These are phyloP conservation scores for Leccinellum rugosiceps DNA, from an alignment of 768 basidiomycete genomes.

Conservation along the genomic window DNA sequence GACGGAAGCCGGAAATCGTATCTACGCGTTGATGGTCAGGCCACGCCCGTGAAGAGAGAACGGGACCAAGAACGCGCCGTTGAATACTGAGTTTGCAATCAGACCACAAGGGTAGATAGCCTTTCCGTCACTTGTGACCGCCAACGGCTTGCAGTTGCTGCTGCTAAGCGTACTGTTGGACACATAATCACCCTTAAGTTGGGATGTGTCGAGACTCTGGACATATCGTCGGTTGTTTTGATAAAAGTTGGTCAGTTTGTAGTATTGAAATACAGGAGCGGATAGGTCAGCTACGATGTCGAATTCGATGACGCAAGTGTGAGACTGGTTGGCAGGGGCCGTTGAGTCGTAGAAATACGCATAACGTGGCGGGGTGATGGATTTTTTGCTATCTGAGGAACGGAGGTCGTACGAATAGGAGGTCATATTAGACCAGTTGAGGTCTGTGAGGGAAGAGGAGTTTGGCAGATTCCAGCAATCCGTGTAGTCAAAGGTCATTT, in stretches of 20 bases:
- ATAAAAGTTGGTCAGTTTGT: slow-evolving; percentile 94
- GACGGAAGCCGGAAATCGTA: slow-evolving; percentile 65
- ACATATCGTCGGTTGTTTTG: slow-evolving; percentile 99
- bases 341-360: slow-evolving; percentile 61
- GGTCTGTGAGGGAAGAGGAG: slow-evolving; percentile 31
- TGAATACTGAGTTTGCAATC: slow-evolving; percentile 96
- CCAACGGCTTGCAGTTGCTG: slow-evolving; percentile 89
- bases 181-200: slow-evolving; percentile 74
- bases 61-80: slow-evolving; percentile 51
- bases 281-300: slow-evolving; percentile 74
- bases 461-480: slow-evolving; percentile 69
- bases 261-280: slow-evolving; percentile 84
- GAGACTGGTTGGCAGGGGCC: slow-evolving; percentile 42
- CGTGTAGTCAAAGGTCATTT: slow-evolving; percentile 95
- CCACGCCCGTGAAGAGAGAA: neutral
- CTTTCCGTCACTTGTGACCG: slow-evolving; percentile 43
- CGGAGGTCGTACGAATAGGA: slow-evolving; percentile 63
- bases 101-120: slow-evolving; percentile 93
- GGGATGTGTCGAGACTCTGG: slow-evolving; percentile 80
- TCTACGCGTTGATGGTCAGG: slow-evolving; percentile 45
- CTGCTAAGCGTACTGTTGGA: slow-evolving; percentile 46
- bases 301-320: slow-evolving; percentile 79
- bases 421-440: slow-evolving; percentile 53
- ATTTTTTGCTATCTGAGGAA: slow-evolving; percentile 49
- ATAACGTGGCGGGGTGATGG: slow-evolving; percentile 60